Conservation (phyloP, 2,329 filamentous ascomycete species). For the Claviceps spartinae region DNA sequence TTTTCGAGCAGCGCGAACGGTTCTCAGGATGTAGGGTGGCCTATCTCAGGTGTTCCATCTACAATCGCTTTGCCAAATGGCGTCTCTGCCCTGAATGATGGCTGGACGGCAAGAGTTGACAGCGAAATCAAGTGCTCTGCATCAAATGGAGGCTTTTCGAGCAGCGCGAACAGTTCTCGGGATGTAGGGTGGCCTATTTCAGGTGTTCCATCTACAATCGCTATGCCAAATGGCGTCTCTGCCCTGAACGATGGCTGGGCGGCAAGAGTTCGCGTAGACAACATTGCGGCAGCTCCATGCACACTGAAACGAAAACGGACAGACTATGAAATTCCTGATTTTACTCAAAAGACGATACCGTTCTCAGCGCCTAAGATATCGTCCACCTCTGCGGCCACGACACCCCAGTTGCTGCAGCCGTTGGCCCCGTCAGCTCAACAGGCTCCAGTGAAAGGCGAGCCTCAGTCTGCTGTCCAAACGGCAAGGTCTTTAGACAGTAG, state of each 20-base stretch:
- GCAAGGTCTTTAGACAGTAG: slow-evolving; percentile 2
- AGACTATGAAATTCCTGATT: slow-evolving; percentile 13
- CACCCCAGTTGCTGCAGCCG: neutral
- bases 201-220: neutral
- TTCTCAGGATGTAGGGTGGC: neutral
- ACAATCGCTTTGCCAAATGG: neutral
- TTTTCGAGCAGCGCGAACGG: neutral
- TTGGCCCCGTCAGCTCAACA: neutral
- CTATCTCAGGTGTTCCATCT: neutral
- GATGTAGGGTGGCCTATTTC: neutral
- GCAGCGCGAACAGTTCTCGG: neutral
- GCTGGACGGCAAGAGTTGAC: neutral
- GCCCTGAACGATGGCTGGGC: neutral
- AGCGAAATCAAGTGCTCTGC: neutral
- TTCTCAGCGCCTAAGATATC: slow-evolving; percentile 12
- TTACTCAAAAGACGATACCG: slow-evolving; percentile 19
- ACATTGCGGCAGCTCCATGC: neutral
- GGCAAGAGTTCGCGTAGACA: neutral
- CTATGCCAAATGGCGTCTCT: neutral
- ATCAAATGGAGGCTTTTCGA: neutral
- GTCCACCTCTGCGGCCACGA: neutral
- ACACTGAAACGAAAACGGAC: slow-evolving; percentile 18
- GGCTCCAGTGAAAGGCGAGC: neutral
- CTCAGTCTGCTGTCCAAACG: neutral
- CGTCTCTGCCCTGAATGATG: neutral